These are phyloP conservation scores for Aspergillus fischeri DNA, from an alignment of 2,329 filamentous ascomycete genomes.

Conservation along the genomic window DNA sequence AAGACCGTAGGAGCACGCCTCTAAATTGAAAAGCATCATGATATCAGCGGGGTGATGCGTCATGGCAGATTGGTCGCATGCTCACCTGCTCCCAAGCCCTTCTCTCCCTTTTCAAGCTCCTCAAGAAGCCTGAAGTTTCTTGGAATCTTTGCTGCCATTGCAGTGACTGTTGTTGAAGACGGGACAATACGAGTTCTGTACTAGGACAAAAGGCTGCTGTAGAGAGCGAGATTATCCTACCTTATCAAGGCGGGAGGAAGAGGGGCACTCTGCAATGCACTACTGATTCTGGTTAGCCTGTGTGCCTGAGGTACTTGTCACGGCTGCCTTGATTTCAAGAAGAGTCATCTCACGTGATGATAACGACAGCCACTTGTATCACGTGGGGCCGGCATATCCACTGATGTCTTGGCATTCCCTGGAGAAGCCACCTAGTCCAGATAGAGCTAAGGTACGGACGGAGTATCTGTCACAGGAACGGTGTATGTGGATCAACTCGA, in stretches of 20 bases:
- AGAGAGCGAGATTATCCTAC: slow-evolving; percentile 8
- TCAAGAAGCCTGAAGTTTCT: slow-evolving; percentile 95
- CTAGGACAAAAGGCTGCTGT: slow-evolving; percentile 4
- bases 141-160: slow-evolving; percentile 72
- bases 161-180: slow-evolving; percentile 1
- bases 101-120: slow-evolving; percentile 98
- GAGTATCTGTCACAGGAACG: not conserved
- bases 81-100: slow-evolving; percentile 80
- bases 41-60: slow-evolving; percentile 20
- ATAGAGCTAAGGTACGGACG: not conserved
- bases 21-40: slow-evolving; percentile 43
- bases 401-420: slow-evolving; percentile 17
- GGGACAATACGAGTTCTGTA: not conserved
- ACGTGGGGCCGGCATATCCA: slow-evolving; percentile 14
- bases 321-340: not conserved
- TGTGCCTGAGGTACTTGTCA: not conserved
- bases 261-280: slow-evolving; percentile 12
- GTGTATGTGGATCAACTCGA: not conserved
- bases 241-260: slow-evolving; percentile 7
- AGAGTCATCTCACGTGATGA: slow-evolving; percentile 4
- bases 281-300: not conserved
- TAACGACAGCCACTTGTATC: slow-evolving; percentile 5
- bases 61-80: slow-evolving; percentile 7
- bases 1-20: slow-evolving; percentile 95
- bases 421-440: slow-evolving; percentile 17